A percentile compares a stretch with the other conserved stretches of the same genome.
These are phyloP conservation scores for Wickerhamiella sorbophila DNA, from an alignment of 805 yeast species.

Conservation along the genomic window DNA sequence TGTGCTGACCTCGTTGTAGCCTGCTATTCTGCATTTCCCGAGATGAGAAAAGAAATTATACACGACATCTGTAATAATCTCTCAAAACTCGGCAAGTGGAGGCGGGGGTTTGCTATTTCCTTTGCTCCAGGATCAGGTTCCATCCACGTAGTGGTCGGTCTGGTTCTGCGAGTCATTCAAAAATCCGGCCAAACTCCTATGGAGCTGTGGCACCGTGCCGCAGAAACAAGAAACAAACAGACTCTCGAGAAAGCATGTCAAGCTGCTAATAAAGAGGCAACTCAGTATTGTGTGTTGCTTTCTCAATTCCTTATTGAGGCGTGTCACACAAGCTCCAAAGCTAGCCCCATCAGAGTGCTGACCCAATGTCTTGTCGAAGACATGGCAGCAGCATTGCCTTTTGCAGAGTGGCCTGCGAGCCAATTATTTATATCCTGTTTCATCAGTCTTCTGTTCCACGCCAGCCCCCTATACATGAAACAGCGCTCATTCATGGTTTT, in stretches of 20 bases:
- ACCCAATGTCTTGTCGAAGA: constrained; percentile 4
- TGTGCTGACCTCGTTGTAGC: neutral
- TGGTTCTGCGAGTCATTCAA: constrained; percentile 2
- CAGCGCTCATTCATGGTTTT: constrained; percentile 1
- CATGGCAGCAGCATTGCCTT: constrained; percentile 1
- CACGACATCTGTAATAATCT: neutral
- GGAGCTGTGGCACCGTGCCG: constrained; percentile 5
- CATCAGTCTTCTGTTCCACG: neutral
- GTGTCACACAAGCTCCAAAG: neutral
- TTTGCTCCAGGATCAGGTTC: neutral
- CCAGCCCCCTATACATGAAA: neutral
- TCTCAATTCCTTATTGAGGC: neutral
- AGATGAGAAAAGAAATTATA: neutral
- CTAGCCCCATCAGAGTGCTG: neutral
- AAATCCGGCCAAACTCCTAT: constrained; percentile 1
- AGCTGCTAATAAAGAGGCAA: neutral
- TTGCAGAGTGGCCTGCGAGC: constrained; percentile 7
- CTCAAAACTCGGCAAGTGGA: neutral
- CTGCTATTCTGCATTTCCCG: neutral
- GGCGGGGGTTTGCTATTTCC: neutral
- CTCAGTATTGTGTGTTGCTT: neutral
- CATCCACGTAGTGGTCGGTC: neutral
- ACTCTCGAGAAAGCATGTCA: neutral
- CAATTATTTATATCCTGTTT: constrained; percentile 5
- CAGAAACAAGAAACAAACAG: neutral